Evolutionary conservation across 331 rosid species (phyloP).

Genomic region (Pyrus hybrid): DNA sequence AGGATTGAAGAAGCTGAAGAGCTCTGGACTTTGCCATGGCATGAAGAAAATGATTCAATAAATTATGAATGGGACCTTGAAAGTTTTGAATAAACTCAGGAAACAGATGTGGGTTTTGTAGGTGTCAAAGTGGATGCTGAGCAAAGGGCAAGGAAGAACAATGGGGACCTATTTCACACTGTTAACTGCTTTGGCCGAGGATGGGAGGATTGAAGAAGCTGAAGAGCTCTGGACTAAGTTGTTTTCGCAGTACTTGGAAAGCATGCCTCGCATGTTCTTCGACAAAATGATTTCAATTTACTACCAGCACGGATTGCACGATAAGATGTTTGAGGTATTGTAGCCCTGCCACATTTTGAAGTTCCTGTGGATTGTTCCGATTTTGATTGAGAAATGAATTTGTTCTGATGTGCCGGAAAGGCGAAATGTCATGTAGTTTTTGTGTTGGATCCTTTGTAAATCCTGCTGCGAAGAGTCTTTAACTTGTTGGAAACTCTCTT

Average conservation of each 20-base stretch:
- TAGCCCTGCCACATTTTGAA: background rate
- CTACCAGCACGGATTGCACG: slow-evolving; percentile 47
- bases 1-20: slow-evolving; percentile 90
- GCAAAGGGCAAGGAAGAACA: slow-evolving; percentile 99
- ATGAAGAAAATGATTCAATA: too few relatives aligned
- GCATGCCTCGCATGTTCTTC: slow-evolving; percentile 80
- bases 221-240: slow-evolving; percentile 89
- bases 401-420: background rate
- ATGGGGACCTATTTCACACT: slow-evolving; percentile 87
- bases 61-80: background rate
- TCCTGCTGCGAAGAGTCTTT: background rate
- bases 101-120: slow-evolving; percentile 14
- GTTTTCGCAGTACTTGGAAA: slow-evolving; percentile 59
- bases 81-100: background rate
- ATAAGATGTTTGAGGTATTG: slow-evolving; percentile 86
- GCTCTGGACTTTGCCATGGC: slow-evolving; percentile 90
- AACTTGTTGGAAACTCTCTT: slow-evolving; percentile 5
- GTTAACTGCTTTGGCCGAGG: slow-evolving; percentile 78
- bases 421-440: background rate
- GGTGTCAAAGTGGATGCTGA: slow-evolving; percentile 92
- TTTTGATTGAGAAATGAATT: background rate
- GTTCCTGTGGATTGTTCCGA: background rate
- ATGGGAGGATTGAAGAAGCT: slow-evolving; percentile 85
- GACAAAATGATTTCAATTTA: slow-evolving; percentile 76
- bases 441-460: background rate